A percentile compares a stretch with the other conserved stretches of the same genome.
Evolutionary conservation across 495 filamentous ascomycete genomes (phyloP).

Genomic region (Neurospora intermedia): DNA sequence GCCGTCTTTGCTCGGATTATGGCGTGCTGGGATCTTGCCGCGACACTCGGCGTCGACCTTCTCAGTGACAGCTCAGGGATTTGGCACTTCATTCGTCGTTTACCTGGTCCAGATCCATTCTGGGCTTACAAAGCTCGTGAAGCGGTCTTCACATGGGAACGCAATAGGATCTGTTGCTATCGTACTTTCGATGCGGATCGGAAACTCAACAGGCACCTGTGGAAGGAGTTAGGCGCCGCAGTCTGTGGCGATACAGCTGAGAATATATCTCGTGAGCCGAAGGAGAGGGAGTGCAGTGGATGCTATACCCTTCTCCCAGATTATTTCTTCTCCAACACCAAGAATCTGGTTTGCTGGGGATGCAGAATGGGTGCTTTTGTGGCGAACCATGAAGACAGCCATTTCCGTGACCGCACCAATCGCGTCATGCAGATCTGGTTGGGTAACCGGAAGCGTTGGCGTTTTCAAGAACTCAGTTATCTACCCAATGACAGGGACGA

Average conservation of each 20-base stretch:
- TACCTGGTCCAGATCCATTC: constrained; percentile 17
- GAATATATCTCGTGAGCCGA: neutral
- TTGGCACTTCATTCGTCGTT: constrained; percentile 14
- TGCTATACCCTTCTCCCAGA: constrained; percentile 2
- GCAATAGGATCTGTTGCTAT: too few species aligned
- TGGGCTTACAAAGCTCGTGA: constrained; percentile 21
- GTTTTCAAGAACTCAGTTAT: neutral
- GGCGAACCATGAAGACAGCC: constrained; percentile 11
- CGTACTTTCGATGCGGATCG: neutral
- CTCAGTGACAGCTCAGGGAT: constrained; percentile 15
- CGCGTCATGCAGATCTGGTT: neutral
- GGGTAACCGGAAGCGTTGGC: neutral
- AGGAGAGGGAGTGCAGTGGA: neutral
- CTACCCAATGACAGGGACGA: neutral
- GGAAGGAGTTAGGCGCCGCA: constrained; percentile 15
- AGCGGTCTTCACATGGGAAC: constrained; percentile 2
- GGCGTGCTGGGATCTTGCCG: neutral
- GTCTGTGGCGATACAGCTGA: constrained; percentile 10
- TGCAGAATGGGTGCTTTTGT: constrained; percentile 12
- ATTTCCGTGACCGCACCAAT: constrained; percentile 10
- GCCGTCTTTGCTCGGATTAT: constrained; percentile 9
- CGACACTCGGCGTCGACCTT: constrained; percentile 16
- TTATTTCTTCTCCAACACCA: constrained; percentile 1
- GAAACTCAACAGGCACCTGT: neutral
- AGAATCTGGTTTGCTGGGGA: constrained; percentile 7